Percentiles rank a stretch among this genome's conserved stretches.
These are phyloP conservation scores for Quercus aquifolioides DNA, from an alignment of 306 rosid genomes.

Conservation along the genomic window DNA sequence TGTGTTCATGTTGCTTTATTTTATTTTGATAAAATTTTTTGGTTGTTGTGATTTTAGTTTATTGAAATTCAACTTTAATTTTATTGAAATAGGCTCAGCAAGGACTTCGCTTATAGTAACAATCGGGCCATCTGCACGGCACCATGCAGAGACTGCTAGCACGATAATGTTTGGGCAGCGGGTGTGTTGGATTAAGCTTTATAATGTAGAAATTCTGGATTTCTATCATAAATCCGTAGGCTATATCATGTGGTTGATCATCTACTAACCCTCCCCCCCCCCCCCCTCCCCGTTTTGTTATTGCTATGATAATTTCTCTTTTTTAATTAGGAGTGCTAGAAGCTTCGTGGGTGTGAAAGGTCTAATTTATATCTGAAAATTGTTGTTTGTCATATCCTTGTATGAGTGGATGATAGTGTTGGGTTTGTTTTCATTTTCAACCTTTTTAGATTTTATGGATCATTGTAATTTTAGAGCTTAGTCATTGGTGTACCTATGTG, in stretches of 20 bases:
- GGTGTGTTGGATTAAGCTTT: conserved; percentile 37
- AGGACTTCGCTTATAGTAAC: conserved; percentile 71
- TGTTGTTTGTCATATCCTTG: no score
- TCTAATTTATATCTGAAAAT: no score
- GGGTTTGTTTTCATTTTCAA: no score
- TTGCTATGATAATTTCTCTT: background rate
- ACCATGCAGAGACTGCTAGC: conserved; percentile 58
- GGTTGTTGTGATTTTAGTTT: background rate
- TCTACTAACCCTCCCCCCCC: background rate
- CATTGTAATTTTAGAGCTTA: no score
- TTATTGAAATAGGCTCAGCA: conserved; percentile 49
- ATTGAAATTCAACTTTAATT: background rate
- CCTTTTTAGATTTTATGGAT: no score
- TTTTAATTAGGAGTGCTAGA: background rate
- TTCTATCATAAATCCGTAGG: background rate
- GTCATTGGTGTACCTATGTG: no score
- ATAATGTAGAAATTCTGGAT: background rate
- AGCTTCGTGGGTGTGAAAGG: no score
- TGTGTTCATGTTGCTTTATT: background rate
- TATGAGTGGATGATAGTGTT: no score
- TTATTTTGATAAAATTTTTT: background rate
- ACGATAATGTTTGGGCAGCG: conserved; percentile 70
- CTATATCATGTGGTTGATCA: background rate
- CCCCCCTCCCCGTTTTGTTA: background rate
- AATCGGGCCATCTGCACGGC: conserved; percentile 59